Percentiles rank a stretch among this genome's conserved stretches.
phyloP scores from a whole-genome alignment of 306 rosid genomes.

The Rosa chinensis region DNA sequence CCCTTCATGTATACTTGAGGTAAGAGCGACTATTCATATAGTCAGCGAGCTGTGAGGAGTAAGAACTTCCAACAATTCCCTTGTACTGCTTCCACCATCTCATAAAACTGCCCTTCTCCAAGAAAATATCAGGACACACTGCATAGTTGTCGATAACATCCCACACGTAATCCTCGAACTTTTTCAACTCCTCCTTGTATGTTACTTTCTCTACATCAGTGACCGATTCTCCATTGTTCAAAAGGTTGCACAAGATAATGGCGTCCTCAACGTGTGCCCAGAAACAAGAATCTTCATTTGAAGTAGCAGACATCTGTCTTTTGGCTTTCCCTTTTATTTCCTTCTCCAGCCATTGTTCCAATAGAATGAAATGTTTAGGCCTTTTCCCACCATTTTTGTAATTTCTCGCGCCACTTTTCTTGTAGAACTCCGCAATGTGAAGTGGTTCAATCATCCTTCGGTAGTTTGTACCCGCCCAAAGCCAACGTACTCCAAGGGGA shows the following conservation, averaged over 20 bases:
- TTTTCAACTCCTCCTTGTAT: conserved; percentile 10
- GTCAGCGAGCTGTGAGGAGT: conserved; percentile 17
- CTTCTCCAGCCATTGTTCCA: conserved; percentile 44
- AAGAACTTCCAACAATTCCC: conserved; percentile 13
- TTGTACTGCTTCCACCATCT: conserved; percentile 57
- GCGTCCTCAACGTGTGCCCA: conserved; percentile 80
- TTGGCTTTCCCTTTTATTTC: not conserved
- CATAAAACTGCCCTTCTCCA: conserved; percentile 50
- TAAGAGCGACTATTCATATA: conserved; percentile 37
- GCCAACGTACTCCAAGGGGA: conserved; percentile 32
- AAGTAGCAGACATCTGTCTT: conserved; percentile 17
- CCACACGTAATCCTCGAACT: conserved; percentile 54
- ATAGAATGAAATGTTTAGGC: conserved; percentile 31
- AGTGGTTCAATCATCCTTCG: conserved; percentile 70
- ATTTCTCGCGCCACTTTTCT: not conserved
- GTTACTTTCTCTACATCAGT: conserved; percentile 16
- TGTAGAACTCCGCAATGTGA: conserved; percentile 50
- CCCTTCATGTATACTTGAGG: conserved; percentile 29
- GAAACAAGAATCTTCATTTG: conserved; percentile 68
- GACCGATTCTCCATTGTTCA: not conserved
- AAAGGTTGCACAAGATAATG: conserved; percentile 22
- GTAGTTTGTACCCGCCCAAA: conserved; percentile 48
- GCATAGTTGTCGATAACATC: conserved; percentile 33
- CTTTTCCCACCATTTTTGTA: conserved; percentile 28
- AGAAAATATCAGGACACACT: conserved; percentile 68